These are phyloP conservation scores for Aureobasidium leucospermi DNA, from an alignment of 2,329 filamentous ascomycete species.

Conservation along the genomic window DNA sequence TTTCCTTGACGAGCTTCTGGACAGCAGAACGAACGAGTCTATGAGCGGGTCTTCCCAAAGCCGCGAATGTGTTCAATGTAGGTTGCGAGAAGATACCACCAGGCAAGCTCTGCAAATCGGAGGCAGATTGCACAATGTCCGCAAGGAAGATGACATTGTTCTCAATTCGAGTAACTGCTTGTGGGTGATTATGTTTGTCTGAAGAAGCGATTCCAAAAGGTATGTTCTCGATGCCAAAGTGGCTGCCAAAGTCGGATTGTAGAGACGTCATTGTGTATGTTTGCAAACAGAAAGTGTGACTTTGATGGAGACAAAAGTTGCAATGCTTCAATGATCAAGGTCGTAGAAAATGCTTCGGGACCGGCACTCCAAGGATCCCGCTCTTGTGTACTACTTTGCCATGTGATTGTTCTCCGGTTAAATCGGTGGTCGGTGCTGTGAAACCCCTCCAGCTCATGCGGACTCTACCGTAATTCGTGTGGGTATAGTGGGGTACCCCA, in stretches of 20 bases:
- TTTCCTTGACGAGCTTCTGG: constrained; percentile 28
- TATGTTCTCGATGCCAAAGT: constrained; percentile 48
- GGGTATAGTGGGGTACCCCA: not conserved
- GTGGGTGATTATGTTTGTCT: constrained; percentile 28
- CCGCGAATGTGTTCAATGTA: constrained; percentile 45
- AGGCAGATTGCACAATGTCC: constrained; percentile 8
- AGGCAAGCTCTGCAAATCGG: constrained; percentile 15
- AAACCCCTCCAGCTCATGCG: not conserved
- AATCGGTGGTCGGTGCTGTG: not conserved
- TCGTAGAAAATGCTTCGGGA: not conserved
- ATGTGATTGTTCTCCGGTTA: not conserved
- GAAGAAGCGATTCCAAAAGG: constrained; percentile 48
- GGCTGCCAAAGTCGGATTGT: constrained; percentile 18
- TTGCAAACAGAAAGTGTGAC: not conserved
- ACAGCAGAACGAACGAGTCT: constrained; percentile 36
- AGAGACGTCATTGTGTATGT: constrained; percentile 6
- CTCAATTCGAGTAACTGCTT: constrained; percentile 45
- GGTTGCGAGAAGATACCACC: constrained; percentile 26
- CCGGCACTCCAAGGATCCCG: not conserved
- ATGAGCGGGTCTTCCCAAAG: constrained; percentile 32
- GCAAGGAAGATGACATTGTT: constrained; percentile 47
- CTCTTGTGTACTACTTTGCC: not conserved
- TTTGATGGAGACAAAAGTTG: not conserved
- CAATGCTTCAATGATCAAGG: not conserved
- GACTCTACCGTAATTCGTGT: not conserved